Base-by-base conservation (phyloP, 345 rosid species). In the Pistacia integerrima region DNA sequence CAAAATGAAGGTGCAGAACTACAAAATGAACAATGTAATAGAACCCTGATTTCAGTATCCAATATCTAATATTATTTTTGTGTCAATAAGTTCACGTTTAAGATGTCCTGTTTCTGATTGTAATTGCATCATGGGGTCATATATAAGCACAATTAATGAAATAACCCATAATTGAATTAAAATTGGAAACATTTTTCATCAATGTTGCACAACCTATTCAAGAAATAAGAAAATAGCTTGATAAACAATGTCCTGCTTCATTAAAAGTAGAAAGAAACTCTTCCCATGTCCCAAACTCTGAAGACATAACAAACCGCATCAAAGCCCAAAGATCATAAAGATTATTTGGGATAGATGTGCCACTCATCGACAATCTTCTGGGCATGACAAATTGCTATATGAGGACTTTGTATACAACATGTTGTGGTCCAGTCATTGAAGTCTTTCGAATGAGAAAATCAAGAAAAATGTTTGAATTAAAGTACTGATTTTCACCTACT, bases 261-360 rank as follows among this genome's bases (percentile, higher is more conserved):
- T 25, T 25, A 25, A 25, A 25, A 25, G 25, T 25, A 25, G 25
- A 25, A 25, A 25, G 25, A 25, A 25, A 25, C 25, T 25, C 25
- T 25, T 25, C 25, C 25, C 25, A 25, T 25, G 25, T 25, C 25
- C 25, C 25, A 25, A 25, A 25, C 25, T 1, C 25, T 25, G 25
- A 25, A 25, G 25, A 1, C 25, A 25, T 25, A 25, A 25, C 25
- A 25, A 25, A 25, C 25, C 91, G 97, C 94, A 94, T 77, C 85
- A 94, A 82, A 65, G 96, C 92, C 98, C 98, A 94, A 18, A 94
- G 92, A 78, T 94, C 98, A 51, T 87, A 84, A 65, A 94, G 92
- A 81, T 91, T 90, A 80, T 94, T 94, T 81, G 92, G 97, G 67
- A 94, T 83, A 36, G 98, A 97, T 46, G 98, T 92, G 72, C 97